These are phyloP conservation scores for Urochloa ruziziensis DNA, from an alignment of 176 grass and related monocot genomes.

Conservation along the genomic window DNA sequence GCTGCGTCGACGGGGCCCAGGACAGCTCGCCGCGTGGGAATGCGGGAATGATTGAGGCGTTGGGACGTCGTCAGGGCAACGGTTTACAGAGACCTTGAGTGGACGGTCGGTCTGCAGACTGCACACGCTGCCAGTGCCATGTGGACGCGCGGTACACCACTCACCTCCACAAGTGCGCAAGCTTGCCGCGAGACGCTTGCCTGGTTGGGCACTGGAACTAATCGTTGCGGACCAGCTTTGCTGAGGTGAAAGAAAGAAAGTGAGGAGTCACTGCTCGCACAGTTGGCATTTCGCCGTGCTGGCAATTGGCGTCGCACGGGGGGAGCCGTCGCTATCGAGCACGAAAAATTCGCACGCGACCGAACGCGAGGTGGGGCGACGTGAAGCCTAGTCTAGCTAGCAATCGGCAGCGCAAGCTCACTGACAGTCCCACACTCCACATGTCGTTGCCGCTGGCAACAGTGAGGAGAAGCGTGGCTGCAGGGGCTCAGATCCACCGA, in stretches of 20 bases:
- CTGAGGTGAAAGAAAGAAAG: background rate
- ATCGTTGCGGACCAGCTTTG: background rate
- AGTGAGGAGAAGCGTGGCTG: background rate
- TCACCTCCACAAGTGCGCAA: background rate
- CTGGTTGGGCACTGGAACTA: background rate
- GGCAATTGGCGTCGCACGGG: background rate
- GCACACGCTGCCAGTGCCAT: background rate
- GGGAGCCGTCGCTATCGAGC: background rate
- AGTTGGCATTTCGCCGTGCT: background rate
- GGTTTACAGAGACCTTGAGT: background rate
- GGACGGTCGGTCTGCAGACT: background rate
- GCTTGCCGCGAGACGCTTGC: background rate
- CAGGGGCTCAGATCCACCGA: background rate
- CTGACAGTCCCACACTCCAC: constrained; percentile 7
- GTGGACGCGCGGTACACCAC: constrained; percentile 2
- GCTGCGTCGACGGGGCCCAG: background rate
- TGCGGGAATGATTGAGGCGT: constrained; percentile 26
- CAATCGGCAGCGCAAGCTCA: background rate
- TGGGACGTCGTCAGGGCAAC: constrained; percentile 4
- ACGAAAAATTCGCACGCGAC: background rate
- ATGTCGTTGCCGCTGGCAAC: background rate
- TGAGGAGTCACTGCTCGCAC: background rate
- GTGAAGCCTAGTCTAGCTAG: background rate
- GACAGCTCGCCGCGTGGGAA: background rate
- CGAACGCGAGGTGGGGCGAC: background rate